Base-by-base conservation (phyloP, 305 asterid genomes). In the Ruellia speciosa region DNA sequence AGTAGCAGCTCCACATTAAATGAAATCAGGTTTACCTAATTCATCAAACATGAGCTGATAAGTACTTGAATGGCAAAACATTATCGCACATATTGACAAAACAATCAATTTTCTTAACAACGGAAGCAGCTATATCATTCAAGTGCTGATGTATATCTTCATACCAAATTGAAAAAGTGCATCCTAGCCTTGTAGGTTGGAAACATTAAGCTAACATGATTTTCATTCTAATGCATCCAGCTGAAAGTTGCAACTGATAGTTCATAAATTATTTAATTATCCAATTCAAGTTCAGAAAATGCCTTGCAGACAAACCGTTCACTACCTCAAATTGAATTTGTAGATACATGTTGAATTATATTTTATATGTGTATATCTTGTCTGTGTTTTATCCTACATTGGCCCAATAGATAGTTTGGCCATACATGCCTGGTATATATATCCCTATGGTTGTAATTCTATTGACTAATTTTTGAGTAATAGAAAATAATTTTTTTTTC, bases 301-400 rank as follows among this genome's bases (percentile, higher is more conserved):
- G 37, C 37, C 37, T 33, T 33, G 4, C 8, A 33, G 37, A 33
- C 37, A 33, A 33, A 33, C 37, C 6, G 6, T 33, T 33, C 37
- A 33, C 4, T 33, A 8, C 37, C 37, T 4, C 37, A 33, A 33
- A 33, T 8, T 33, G 4, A 33, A 33, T 18, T 14, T 53, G 18
- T 37, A 53, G 14, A 17, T 37, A 28, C 49, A 60, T 50, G 17
- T 3, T 49, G 3, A 49, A 16, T n/a, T n/a, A n/a, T n/a, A n/a
- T n/a, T 28, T 66, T 71, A 49, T 14, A 14, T 47, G 52, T 49
- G 67, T 59, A 43, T 54, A 33, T 33, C 37, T 33, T 8, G 6
- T 33, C 6, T 33, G 37, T 3, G n/a, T n/a, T n/a, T n/a, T n/a
- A n/a, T n/a, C n/a, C n/a, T n/a, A n/a, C n/a, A n/a, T n/a, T n/a